Evolutionary conservation across 129 eudicot genomes (phyloP), one percentile per base, ranked within the genome.

Genomic region (Helianthus tuberosus): DNA sequence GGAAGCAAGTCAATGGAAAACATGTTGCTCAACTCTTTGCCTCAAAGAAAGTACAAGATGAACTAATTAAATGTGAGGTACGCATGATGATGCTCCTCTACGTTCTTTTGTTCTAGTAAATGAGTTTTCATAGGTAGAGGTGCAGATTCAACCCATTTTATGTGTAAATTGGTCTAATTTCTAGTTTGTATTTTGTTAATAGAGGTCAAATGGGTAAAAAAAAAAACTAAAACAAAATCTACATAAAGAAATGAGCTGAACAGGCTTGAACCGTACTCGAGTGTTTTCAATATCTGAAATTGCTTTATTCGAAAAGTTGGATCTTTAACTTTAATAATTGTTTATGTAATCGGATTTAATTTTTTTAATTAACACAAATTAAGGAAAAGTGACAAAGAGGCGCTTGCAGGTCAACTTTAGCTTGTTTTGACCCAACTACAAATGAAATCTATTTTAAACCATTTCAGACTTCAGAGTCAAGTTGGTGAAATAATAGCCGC

Each of bases 1-100:
- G 78, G 76, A 94, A 85, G 80, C 89, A 83, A 81, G 66, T 88
- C 63, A 75, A 89, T 73, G 86, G 86, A 10, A 90, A 86, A 80
- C 76, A 79, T 75, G 87, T 88, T 79, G 96, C 89, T 39, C 80
- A 81, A 38, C 85, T 90, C 64, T 86, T 93, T 82, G 74, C 83
- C 71, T 87, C 93, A 29, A 86, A 86, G 82, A 83, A 86, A 86
- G 96, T 84, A 72, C 93, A 76, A 77, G 89, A 90, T 23, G 96
- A 90, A 76, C 83, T 94, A 62, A 58, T 77, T 44, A 81, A 69
- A 76, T 85, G 80, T 25, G 96, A 93, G 97, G 97, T 90, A 88
- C 60, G 66, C 71, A 9, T 63, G 60, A 32, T 11, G 64, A 11
- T 29, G 16, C 47, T 43, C 35, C 46, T 14, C 64, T 27, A 55